phyloP scores from a whole-genome alignment of 441 rosid genomes.

The Pelargonium australe region DNA sequence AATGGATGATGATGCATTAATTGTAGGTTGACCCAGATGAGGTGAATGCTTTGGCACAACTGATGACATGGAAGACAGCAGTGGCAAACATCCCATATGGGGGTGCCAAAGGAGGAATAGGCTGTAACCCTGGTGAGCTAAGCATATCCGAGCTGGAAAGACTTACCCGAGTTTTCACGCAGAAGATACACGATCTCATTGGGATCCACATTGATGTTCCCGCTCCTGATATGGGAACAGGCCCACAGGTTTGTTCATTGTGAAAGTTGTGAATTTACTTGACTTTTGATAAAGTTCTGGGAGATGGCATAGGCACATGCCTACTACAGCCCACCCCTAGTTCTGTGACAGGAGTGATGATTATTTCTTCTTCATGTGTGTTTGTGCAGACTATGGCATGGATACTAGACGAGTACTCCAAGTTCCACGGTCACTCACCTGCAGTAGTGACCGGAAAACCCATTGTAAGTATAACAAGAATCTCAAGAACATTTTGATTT shows the following conservation, averaged over 20 bases:
- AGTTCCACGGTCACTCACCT: slow-evolving; percentile 93
- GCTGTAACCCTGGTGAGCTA: slow-evolving; percentile 70
- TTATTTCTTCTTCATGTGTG: background rate
- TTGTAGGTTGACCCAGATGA: slow-evolving; percentile 92
- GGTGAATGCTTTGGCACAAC: slow-evolving; percentile 93
- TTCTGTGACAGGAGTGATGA: background rate
- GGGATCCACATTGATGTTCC: slow-evolving; percentile 92
- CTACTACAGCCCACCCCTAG: too few species aligned
- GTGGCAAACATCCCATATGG: slow-evolving; percentile 95
- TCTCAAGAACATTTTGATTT: too few species aligned
- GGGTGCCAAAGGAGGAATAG: slow-evolving; percentile 98
- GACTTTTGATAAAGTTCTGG: too few species aligned
- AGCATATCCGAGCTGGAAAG: slow-evolving; percentile 75
- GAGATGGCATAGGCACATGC: too few species aligned
- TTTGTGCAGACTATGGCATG: slow-evolving; percentile 83
- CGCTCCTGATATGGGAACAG: slow-evolving; percentile 93
- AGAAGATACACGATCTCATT: slow-evolving; percentile 95
- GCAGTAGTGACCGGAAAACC: slow-evolving; percentile 98
- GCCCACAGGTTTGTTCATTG: background rate
- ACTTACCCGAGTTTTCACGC: slow-evolving; percentile 96
- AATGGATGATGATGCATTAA: background rate
- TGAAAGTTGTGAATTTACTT: too few species aligned
- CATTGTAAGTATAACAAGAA: slow-evolving; percentile 17
- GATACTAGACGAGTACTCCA: slow-evolving; percentile 95
- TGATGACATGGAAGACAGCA: slow-evolving; percentile 99